Conservation (phyloP, 139 green algal species). For the Ostreobium quekettii region DNA sequence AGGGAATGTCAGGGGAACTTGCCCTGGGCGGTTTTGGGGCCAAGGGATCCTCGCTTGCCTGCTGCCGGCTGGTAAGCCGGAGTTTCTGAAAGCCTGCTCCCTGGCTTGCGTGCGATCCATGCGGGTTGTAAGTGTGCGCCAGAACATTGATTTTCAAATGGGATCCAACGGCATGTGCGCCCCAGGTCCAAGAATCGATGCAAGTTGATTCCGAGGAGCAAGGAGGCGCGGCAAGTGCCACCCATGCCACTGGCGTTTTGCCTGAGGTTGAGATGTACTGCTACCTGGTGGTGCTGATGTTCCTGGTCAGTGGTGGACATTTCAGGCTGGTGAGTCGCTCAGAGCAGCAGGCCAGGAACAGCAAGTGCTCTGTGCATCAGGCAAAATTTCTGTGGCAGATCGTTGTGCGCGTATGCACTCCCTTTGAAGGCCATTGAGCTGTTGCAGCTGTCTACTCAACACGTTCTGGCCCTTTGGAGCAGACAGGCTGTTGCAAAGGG, state of each 20-base stretch:
- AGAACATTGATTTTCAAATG: constrained; percentile 5
- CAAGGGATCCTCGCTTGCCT: not conserved
- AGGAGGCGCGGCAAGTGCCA: not conserved
- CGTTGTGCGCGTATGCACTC: not conserved
- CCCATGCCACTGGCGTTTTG: constrained; percentile 25
- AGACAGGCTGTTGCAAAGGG: not conserved
- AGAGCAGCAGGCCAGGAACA: not conserved
- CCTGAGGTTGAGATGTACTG: constrained; percentile 83
- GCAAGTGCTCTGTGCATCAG: not conserved
- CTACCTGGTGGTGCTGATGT: constrained; percentile 69
- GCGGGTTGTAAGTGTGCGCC: constrained; percentile 7
- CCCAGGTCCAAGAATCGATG: not conserved
- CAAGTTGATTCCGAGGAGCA: constrained; percentile 13
- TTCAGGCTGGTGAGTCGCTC: not conserved
- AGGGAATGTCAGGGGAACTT: no score
- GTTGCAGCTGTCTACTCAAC: not conserved
- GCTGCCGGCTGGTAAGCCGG: not conserved
- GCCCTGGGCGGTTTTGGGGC: not conserved
- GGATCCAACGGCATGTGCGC: constrained; percentile 11
- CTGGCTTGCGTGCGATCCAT: not conserved
- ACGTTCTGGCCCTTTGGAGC: not conserved
- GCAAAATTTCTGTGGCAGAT: not conserved
- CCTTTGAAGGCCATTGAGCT: not conserved
- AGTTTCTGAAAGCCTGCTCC: not conserved
- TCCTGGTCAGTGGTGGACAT: constrained; percentile 35